phyloP scores from a whole-genome alignment of 768 basidiomycete genomes.

The Udeniomyces megalosporus region DNA sequence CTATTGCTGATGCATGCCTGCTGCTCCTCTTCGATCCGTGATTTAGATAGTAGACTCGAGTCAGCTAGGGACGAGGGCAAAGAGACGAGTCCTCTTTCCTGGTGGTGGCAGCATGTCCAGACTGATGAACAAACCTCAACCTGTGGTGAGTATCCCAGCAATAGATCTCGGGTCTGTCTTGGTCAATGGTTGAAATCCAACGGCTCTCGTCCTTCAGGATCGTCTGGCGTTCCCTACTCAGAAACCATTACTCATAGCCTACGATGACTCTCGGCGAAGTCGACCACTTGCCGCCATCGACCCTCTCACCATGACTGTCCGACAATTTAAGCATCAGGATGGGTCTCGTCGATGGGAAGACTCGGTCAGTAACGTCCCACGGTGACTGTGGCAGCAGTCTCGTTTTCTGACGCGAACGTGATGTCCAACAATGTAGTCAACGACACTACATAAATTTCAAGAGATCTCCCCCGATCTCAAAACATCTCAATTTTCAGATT shows the following conservation, averaged over 20 bases:
- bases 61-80: background rate
- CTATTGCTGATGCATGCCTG: too few species aligned
- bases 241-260: conserved; percentile 1
- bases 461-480: background rate
- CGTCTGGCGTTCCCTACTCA: background rate
- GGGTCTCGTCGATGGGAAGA: background rate
- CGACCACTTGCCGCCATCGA: background rate
- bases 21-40: too few species aligned
- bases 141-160: too few species aligned
- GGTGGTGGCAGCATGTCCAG: conserved; percentile 3
- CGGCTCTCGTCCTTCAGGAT: background rate
- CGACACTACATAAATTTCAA: background rate
- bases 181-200: too few species aligned
- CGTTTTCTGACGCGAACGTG: too few species aligned
- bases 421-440: background rate
- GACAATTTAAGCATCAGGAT: background rate
- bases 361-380: background rate
- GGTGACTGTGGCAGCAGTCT: background rate
- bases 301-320: background rate
- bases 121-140: background rate
- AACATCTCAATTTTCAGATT: background rate
- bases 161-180: too few species aligned
- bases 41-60: too few species aligned
- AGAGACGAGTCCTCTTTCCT: background rate
- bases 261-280: background rate